phyloP scores from a whole-genome alignment of 2,329 filamentous ascomycete genomes.

The Herpotrichia juniperi region DNA sequence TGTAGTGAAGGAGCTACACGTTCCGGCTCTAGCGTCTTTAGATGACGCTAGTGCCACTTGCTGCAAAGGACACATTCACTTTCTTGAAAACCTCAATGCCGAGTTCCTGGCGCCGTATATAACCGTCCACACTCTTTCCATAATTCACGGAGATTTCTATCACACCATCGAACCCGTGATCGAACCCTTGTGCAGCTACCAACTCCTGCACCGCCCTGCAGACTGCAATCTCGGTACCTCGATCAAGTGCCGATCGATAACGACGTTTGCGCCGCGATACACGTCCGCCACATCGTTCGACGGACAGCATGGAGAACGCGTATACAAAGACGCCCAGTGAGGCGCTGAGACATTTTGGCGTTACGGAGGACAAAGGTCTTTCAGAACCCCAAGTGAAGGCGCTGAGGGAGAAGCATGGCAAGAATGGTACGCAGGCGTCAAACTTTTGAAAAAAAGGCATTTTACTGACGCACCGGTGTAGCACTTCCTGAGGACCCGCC shows the following conservation, averaged over 20 bases:
- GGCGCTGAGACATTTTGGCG: slow-evolving; percentile 59
- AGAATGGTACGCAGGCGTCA: slow-evolving; percentile 54
- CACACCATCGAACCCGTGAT: slow-evolving; percentile 3
- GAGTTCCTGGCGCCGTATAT: slow-evolving; percentile 9
- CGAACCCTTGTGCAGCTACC: slow-evolving; percentile 1
- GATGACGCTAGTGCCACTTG: neutral
- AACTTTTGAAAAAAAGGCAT: neutral
- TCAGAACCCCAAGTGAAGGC: slow-evolving; percentile 55
- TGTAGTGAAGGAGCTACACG: slow-evolving; percentile 1
- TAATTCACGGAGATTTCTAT: neutral
- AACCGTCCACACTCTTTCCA: slow-evolving; percentile 5
- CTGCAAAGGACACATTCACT: slow-evolving; percentile 5
- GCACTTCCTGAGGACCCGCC: slow-evolving; percentile 87
- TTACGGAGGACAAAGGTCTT: slow-evolving; percentile 58
- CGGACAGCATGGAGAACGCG: slow-evolving; percentile 58
- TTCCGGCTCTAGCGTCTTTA: slow-evolving; percentile 5
- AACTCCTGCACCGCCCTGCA: slow-evolving; percentile 1
- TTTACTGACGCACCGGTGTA: slow-evolving; percentile 39
- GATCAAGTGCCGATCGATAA: slow-evolving; percentile 7
- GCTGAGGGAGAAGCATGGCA: slow-evolving; percentile 57
- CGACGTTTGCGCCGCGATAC: slow-evolving; percentile 9
- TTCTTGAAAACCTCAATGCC: slow-evolving; percentile 4
- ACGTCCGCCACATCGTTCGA: slow-evolving; percentile 1
- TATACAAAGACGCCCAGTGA: slow-evolving; percentile 57
- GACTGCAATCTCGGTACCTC: slow-evolving; percentile 5